phyloP scores from a whole-genome alignment of 768 basidiomycete species.

The Porpolomopsis calyptriformis region DNA sequence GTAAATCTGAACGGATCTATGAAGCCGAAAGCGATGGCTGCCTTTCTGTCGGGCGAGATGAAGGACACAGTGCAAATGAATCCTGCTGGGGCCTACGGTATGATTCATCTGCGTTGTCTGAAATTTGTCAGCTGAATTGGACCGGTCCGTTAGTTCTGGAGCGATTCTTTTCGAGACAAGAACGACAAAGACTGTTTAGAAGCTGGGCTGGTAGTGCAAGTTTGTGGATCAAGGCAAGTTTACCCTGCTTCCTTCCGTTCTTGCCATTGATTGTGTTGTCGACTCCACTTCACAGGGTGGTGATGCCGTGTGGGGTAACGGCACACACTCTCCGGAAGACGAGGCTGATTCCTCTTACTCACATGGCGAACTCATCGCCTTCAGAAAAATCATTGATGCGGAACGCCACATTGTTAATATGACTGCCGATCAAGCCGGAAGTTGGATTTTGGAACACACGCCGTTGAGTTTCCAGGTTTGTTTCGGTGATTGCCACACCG shows the following conservation, averaged over 20 bases:
- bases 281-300: slow-evolving; percentile 47
- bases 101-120: slow-evolving; percentile 10
- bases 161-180: slow-evolving; percentile 82
- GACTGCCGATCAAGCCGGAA: slow-evolving; percentile 63
- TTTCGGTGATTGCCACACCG: neutral
- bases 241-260: neutral
- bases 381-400: slow-evolving; percentile 34
- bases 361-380: slow-evolving; percentile 78
- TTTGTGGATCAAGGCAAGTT: slow-evolving; percentile 78
- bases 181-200: slow-evolving; percentile 82
- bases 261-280: neutral
- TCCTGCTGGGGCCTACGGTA: slow-evolving; percentile 70
- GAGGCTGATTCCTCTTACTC: slow-evolving; percentile 38
- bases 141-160: slow-evolving; percentile 48
- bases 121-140: neutral
- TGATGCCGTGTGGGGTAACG: slow-evolving; percentile 73
- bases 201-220: slow-evolving; percentile 93
- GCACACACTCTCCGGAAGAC: slow-evolving; percentile 73
- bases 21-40: slow-evolving; percentile 88
- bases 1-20: neutral
- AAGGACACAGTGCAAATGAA: slow-evolving; percentile 83
- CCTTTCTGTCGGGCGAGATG: slow-evolving; percentile 93
- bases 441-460: slow-evolving; percentile 77
- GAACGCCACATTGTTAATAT: slow-evolving; percentile 43
- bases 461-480: slow-evolving; percentile 70